phyloP scores from a whole-genome alignment of 768 basidiomycete species.

The Nidularia sp. region DNA sequence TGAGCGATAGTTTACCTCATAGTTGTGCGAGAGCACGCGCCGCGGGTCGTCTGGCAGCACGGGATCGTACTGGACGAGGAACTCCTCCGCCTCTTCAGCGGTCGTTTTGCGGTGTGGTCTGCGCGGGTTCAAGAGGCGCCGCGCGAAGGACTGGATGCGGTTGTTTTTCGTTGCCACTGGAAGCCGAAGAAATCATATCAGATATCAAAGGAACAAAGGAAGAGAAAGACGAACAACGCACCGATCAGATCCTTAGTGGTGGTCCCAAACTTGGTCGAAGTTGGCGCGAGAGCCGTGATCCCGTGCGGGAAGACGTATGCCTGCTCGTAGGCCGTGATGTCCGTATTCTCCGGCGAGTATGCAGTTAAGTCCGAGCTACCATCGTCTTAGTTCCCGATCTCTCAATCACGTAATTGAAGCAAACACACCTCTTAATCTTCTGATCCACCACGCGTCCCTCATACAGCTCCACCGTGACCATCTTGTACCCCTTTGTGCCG shows the following conservation, averaged over 20 bases:
- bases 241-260: conserved; percentile 83
- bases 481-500: conserved; percentile 59
- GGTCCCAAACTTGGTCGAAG: conserved; percentile 86
- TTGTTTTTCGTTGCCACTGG: conserved; percentile 74
- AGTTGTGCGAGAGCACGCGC: conserved; percentile 45
- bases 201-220: not conserved
- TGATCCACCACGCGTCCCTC: conserved; percentile 69
- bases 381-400: not conserved
- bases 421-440: conserved; percentile 64
- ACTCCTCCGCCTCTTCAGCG: conserved; percentile 77
- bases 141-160: conserved; percentile 72
- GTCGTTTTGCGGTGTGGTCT: conserved; percentile 75
- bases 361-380: conserved; percentile 40
- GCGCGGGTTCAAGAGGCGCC: conserved; percentile 76
- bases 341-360: conserved; percentile 44
- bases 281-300: conserved; percentile 67
- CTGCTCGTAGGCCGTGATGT: conserved; percentile 60
- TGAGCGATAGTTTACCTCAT: conserved; percentile 25
- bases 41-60: conserved; percentile 68
- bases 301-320: conserved; percentile 67
- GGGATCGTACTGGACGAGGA: conserved; percentile 82
- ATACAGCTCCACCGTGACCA: conserved; percentile 87
- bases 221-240: conserved; percentile 25
- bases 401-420: conserved; percentile 1
- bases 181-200: not conserved